Evolutionary conservation across 208 protist genomes (phyloP).

Genomic region (Crithidia mellificae): DNA sequence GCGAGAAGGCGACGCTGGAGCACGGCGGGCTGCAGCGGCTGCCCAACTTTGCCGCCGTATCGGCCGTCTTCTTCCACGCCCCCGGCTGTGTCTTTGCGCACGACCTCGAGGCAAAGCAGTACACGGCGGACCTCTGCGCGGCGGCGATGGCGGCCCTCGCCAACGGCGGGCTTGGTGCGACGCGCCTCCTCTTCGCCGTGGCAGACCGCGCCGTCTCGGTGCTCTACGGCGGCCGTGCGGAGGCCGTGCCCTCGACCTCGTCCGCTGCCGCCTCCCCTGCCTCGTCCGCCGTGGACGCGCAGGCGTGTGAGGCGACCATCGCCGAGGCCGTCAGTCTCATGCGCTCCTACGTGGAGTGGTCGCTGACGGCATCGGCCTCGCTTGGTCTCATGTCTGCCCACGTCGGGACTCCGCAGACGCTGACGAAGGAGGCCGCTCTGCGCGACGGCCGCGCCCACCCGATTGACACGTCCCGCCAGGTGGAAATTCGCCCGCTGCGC

Average conservation of each 20-base stretch:
- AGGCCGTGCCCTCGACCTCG: neutral
- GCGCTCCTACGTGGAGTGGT: constrained; percentile 66
- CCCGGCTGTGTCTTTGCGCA: neutral
- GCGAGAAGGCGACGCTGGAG: constrained; percentile 44
- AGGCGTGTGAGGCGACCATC: constrained; percentile 28
- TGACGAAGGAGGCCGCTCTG: constrained; percentile 77
- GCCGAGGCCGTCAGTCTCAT: constrained; percentile 43
- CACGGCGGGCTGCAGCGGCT: constrained; percentile 47
- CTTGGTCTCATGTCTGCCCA: constrained; percentile 75
- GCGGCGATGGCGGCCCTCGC: constrained; percentile 50
- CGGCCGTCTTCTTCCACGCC: constrained; percentile 27
- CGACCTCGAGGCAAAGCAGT: constrained; percentile 38
- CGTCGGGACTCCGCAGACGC: constrained; percentile 42
- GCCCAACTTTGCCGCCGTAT: constrained; percentile 21
- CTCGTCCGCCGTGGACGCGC: constrained; percentile 16
- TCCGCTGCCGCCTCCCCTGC: neutral
- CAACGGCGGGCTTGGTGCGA: constrained; percentile 57
- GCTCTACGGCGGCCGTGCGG: constrained; percentile 36
- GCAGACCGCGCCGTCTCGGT: constrained; percentile 47
- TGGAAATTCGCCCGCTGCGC: constrained; percentile 65
- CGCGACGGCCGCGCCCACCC: constrained; percentile 59
- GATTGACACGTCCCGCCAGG: constrained; percentile 61
- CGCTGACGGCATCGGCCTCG: constrained; percentile 49
- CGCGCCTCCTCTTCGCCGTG: constrained; percentile 51
- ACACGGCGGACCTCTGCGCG: constrained; percentile 45